phyloP scores from a whole-genome alignment of 164 flowering plant species.

The Taxillus chinensis region DNA sequence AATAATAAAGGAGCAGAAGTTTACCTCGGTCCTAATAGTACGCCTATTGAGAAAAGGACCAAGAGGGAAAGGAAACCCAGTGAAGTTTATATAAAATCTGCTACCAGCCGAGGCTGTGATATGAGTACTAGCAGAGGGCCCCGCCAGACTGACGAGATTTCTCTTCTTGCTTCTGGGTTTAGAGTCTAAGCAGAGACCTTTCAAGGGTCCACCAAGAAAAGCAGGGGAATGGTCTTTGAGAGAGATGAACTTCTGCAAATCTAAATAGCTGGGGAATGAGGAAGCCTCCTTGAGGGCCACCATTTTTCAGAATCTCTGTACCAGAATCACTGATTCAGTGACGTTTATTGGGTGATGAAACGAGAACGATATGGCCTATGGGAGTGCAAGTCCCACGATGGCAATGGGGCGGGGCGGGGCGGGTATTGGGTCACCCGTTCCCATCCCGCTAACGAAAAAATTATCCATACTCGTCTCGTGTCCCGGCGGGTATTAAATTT shows the following conservation, averaged over 20 bases:
- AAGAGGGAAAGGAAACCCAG: conserved; percentile 96
- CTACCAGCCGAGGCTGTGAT: conserved; percentile 18
- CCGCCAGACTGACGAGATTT: conserved; percentile 29
- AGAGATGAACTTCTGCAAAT: conserved; percentile 22
- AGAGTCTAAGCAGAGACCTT: conserved; percentile 24
- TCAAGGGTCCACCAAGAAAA: conserved; percentile 34
- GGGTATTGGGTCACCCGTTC: no score
- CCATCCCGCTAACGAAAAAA: no score
- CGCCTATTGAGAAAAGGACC: conserved; percentile 92
- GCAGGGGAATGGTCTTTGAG: conserved; percentile 18
- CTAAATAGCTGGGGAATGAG: conserved; percentile 34
- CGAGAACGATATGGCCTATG: no score
- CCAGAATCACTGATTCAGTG: no score
- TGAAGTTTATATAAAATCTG: conserved; percentile 79
- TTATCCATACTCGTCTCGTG: no score
- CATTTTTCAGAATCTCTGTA: conserved; percentile 21
- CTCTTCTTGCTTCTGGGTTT: conserved; percentile 26
- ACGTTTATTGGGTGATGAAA: no score
- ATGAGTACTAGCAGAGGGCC: conserved; percentile 36
- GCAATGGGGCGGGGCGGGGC: no score
- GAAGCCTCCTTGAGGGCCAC: conserved; percentile 36
- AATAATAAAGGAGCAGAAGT: conserved; percentile 6
- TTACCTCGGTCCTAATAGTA: conserved; percentile 82
- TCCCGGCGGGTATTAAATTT: no score
- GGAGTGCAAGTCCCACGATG: no score